These are phyloP conservation scores for Apiospora aurea DNA, from an alignment of 2,329 filamentous ascomycete genomes.

Conservation along the genomic window DNA sequence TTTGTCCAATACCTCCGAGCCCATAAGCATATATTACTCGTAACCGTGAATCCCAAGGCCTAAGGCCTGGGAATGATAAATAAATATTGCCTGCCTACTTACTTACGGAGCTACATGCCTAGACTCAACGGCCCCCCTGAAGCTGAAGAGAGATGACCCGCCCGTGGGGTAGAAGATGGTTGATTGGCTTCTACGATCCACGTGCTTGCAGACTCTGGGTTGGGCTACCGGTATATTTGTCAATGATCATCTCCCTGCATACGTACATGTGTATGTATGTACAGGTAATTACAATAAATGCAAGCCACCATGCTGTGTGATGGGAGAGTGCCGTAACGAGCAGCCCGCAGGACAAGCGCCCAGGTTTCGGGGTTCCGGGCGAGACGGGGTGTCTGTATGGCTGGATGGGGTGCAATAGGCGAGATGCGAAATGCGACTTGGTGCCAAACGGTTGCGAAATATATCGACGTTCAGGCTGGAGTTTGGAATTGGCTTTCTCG, in stretches of 20 bases:
- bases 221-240: not conserved
- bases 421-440: slow-evolving; percentile 10
- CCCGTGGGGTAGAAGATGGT: slow-evolving; percentile 9
- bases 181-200: slow-evolving; percentile 14
- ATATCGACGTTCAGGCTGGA: not conserved
- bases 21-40: not conserved
- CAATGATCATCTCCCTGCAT: not conserved
- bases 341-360: slow-evolving; percentile 6
- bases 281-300: not conserved
- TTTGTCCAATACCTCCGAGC: not conserved
- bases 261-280: not conserved
- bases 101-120: not conserved
- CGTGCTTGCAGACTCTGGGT: slow-evolving; percentile 14
- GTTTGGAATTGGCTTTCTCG: not conserved
- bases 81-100: not conserved
- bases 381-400: not conserved
- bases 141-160: not conserved
- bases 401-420: not conserved
- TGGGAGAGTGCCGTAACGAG: slow-evolving; percentile 1
- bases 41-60: no score
- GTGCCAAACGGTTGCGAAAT: not conserved
- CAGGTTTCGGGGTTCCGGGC: not conserved
- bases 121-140: not conserved
- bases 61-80: not conserved
- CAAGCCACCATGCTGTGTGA: slow-evolving; percentile 19